Base-by-base conservation (phyloP, 768 basidiomycete species). In the Kwoniella botswanensis region DNA sequence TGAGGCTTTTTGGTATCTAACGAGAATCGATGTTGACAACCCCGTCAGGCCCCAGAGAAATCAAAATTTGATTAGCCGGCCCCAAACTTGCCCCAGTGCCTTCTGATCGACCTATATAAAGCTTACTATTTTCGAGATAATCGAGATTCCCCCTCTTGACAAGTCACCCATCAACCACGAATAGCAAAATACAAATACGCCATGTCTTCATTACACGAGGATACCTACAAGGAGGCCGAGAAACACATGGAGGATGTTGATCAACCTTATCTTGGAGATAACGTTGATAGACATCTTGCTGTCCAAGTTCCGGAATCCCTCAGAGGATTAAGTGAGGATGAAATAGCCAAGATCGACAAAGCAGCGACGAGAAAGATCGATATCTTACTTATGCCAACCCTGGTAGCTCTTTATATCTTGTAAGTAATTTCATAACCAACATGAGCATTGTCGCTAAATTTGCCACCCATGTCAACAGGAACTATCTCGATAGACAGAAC, bases 341-440 rank as follows among this genome's bases (percentile, higher is more conserved):
- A 83, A 69, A 75, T 74, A 46, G 72, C 64, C 2, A 57, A 5
- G 11, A 70, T 81, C 53, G 73, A 77, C 56, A 75, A 72, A 57
- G 69, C 56, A 12, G 67, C 74, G 1, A 77, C 74, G 10, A 53
- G 73, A 55, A 81, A 82, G 67, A 70, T 83, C 43, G 82, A 82
- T 66, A 70, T 77, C 35, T 62, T 79, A 10, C 69, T 82, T 17
- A 76, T 82, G 78, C 78, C 76, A 9, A 68, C 68, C 24, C 56
- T 76, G 50, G 68, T 80, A 44, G 61, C 64, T 7, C 72, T 82
- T 12, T 75, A 75, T 59, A 73, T 79, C 22, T 42, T 75, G 78
- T 75, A 42, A 63, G 75, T 64, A 9, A n/a, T 12, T 3, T 7
- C 5, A 1, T 42, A 4, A 26, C 22, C 22, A 15, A 1, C 2